Base-by-base conservation (phyloP, 2,329 filamentous ascomycete species). In the Fusarium sp. region DNA sequence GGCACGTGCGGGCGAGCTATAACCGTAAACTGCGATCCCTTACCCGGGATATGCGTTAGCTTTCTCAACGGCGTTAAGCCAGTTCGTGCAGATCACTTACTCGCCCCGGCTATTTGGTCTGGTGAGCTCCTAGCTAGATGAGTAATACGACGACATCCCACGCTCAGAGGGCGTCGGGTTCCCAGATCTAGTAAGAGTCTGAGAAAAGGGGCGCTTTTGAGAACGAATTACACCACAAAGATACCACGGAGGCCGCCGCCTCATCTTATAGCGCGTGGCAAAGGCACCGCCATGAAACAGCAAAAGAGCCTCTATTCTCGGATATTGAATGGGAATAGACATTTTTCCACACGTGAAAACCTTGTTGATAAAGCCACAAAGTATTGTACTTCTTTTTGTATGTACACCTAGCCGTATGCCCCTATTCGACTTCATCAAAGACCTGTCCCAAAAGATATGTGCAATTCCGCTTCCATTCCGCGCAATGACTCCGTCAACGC, bases 401-500 rank as follows among this genome's bases (percentile, higher is more conserved):
- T 74, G 59, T 64, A 53, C 53, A 61, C 66, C 59, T 60, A 72
- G 58, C 59, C 44, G 46, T 63, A 67, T 71, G 57, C 59, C 28
- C 44, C 18, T 54, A 50, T 46, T 52, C 35, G 42, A 67, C 50
- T 38, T 49, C 58, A 40, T 54, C 67, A 46, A 60, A 69, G 56
- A 49, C 67, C 57, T 52, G 18, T 52, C 64, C 60, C 64, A 69
- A 72, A 60, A 56, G 54, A 61, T 64, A 52, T 67, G 58, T 46
- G 57, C 53, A 69, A 59, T 62, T 61, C 68, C 72, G 69, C 62
- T 60, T 52, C 58, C 65, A 62, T 67, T 62, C 52, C 50, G 37
- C 44, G 46, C 16, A 77, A 67, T 54, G 53, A 77, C 69, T 71
- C 67, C 76, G 42, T 56, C 65, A 79, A 79, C 76, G 75, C 78